These are phyloP conservation scores for Vishniacozyma victoriae DNA, from an alignment of 768 basidiomycete species.

Conservation along the genomic window DNA sequence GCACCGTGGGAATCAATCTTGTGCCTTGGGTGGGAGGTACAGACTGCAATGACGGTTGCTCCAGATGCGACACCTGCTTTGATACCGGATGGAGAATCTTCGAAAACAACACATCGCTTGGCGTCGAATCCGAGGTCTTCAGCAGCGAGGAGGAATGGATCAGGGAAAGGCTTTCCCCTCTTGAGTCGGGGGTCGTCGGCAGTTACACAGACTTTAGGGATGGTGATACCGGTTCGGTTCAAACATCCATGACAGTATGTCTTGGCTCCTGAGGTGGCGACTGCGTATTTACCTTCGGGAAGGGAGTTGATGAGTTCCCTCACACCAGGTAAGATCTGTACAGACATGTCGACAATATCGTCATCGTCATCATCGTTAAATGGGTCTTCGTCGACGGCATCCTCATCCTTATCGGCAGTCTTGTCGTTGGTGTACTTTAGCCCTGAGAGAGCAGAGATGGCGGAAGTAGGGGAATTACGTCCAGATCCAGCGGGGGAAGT, in stretches of 20 bases:
- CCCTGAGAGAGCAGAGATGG: too few relatives aligned
- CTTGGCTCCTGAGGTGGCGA: constrained; percentile 68
- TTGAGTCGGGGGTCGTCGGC: constrained; percentile 69
- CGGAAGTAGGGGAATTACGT: too few relatives aligned
- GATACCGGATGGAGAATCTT: constrained; percentile 48
- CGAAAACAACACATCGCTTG: constrained; percentile 52
- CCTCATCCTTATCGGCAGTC: constrained; percentile 10
- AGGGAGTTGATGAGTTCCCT: constrained; percentile 60
- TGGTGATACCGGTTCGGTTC: constrained; percentile 51
- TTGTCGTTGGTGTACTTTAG: not conserved
- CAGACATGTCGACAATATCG: constrained; percentile 36
- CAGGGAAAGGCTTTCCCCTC: constrained; percentile 48
- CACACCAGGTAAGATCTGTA: constrained; percentile 67
- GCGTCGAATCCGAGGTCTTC: constrained; percentile 45
- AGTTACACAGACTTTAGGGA: constrained; percentile 65
- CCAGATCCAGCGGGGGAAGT: too few relatives aligned
- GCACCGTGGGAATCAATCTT: constrained; percentile 29
- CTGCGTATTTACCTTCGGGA: constrained; percentile 62
- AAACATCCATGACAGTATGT: constrained; percentile 55
- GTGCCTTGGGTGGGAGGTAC: constrained; percentile 43
- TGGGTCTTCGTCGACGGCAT: too few relatives aligned
- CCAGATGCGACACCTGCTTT: constrained; percentile 45
- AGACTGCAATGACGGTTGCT: constrained; percentile 46
- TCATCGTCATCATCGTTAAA: constrained; percentile 22
- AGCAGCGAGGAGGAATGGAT: constrained; percentile 48